Conservation (phyloP, 2,329 filamentous ascomycete species). For the Corniculantispora saksenae region DNA sequence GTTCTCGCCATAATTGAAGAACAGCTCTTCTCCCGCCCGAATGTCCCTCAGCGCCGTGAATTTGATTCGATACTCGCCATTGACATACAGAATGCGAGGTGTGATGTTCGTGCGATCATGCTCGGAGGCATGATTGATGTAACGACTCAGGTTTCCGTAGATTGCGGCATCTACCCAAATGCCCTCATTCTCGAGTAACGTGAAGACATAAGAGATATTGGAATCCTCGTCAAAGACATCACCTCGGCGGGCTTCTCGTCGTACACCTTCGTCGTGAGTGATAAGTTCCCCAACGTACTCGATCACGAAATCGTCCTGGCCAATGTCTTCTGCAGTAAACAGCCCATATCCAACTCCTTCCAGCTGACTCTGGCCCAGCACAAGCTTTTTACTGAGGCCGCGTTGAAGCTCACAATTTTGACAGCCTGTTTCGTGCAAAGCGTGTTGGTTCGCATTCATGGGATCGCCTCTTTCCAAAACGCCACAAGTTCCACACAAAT, state of each 20-base stretch:
- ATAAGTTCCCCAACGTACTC: conserved; percentile 82
- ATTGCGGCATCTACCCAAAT: conserved; percentile 74
- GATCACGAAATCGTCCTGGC: conserved; percentile 70
- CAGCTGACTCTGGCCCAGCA: conserved; percentile 71
- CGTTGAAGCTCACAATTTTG: conserved; percentile 74
- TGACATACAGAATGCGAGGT: conserved; percentile 69
- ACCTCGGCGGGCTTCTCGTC: conserved; percentile 62
- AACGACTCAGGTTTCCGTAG: conserved; percentile 78
- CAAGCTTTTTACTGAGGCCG: conserved; percentile 62
- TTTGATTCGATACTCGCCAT: conserved; percentile 74
- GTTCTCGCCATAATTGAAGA: conserved; percentile 78
- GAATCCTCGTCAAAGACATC: conserved; percentile 62
- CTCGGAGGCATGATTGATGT: conserved; percentile 75
- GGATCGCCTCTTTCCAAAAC: conserved; percentile 69
- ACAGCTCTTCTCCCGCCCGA: conserved; percentile 71
- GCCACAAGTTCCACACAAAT: conserved; percentile 71
- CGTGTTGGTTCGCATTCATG: conserved; percentile 61
- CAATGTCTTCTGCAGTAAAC: conserved; percentile 68
- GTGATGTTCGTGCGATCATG: conserved; percentile 54
- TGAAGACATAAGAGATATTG: conserved; percentile 66
- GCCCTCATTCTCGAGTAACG: conserved; percentile 59
- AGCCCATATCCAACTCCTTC: conserved; percentile 72
- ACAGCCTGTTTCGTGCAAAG: conserved; percentile 60
- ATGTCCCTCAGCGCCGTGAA: conserved; percentile 70
- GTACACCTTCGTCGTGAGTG: conserved; percentile 66